Percentiles rank a stretch among this genome's conserved stretches.
phyloP scores from a whole-genome alignment of 179 eudicot species.

The Corrigiola litoralis region DNA sequence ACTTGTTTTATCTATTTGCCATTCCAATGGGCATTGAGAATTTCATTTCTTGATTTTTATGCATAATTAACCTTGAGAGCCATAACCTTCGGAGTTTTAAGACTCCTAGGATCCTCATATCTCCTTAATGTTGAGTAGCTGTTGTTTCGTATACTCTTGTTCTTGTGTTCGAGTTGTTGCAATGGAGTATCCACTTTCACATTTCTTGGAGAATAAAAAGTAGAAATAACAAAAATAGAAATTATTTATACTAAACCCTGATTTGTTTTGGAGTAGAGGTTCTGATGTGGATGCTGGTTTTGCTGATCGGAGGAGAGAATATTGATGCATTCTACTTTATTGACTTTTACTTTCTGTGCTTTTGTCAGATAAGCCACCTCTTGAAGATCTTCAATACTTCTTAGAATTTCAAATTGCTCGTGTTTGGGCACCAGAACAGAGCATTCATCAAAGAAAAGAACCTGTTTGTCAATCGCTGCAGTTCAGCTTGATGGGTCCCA shows the following conservation, averaged over 20 bases:
- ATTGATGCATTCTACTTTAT: neutral
- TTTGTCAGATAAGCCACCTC: conserved; percentile 90
- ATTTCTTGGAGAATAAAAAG: too few species aligned
- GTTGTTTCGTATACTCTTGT: too few species aligned
- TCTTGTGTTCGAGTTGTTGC: too few species aligned
- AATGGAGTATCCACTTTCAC: too few species aligned
- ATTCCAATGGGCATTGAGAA: too few species aligned
- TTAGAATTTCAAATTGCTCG: conserved; percentile 89
- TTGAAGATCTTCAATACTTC: conserved; percentile 95
- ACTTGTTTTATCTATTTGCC: too few species aligned
- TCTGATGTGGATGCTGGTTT: neutral
- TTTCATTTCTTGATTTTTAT: too few species aligned
- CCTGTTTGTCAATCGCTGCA: conserved; percentile 86
- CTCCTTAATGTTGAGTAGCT: too few species aligned
- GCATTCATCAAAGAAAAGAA: conserved; percentile 78
- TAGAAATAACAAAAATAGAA: neutral
- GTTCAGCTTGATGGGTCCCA: conserved; percentile 99
- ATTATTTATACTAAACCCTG: neutral
- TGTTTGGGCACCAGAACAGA: conserved; percentile 95
- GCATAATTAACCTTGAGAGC: too few species aligned
- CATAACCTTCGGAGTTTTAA: too few species aligned
- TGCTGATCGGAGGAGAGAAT: neutral
- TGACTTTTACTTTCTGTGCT: conserved; percentile 10
- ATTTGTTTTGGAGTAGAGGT: neutral
- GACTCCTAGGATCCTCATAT: too few species aligned